Evolutionary conservation across 2,329 filamentous ascomycete genomes (phyloP), one percentile per base, ranked within the genome.

Genomic region (Mycocentrospora acerina): DNA sequence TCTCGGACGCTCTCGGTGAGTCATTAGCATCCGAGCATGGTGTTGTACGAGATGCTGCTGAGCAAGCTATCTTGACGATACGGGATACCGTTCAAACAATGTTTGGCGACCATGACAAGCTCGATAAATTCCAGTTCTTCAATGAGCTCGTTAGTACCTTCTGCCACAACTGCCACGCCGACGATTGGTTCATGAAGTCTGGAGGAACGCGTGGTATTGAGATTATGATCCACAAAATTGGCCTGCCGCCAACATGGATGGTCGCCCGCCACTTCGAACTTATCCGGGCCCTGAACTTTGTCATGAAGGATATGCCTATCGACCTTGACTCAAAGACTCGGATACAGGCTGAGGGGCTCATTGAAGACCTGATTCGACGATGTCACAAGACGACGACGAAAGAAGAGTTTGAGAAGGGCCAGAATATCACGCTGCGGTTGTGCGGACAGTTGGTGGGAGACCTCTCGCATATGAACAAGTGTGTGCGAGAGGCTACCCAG

Each of bases 111-210:
- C 74, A 83, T 26, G 78, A 77, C 15, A 79, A 86, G 36, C 83
- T 90, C 22, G 81, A 87, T 24, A 83, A 82, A 39, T 76, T 98
- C 7, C 82, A 85, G 1, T 88, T 98, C 68, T 98, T 98, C 70
- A 79, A 78, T 42, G 84, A 91, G 57, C 75, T 98, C 5, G 85
- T 86, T 26, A 86, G 82, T 44, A 84, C 83, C 1, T 95, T 97
- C 64, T 93, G 88, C 55, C 93, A 98, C 64, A 90, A 88, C 50
- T 98, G 93, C 65, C 90, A 96, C 57, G 90, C 93, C 57, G 91
- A 98, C 64, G 93, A 98, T 58, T 99, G 94, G 93, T 98, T 95
- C 61, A 90, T 90, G 35, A 98, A 99, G 69, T 87, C 90, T 25
- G 93, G 91, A 32, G 93, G 93, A 26, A 90, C 87, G 37, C 72